Base-by-base conservation (phyloP, 257 asterid genomes). In the Leonotis leonurus region DNA sequence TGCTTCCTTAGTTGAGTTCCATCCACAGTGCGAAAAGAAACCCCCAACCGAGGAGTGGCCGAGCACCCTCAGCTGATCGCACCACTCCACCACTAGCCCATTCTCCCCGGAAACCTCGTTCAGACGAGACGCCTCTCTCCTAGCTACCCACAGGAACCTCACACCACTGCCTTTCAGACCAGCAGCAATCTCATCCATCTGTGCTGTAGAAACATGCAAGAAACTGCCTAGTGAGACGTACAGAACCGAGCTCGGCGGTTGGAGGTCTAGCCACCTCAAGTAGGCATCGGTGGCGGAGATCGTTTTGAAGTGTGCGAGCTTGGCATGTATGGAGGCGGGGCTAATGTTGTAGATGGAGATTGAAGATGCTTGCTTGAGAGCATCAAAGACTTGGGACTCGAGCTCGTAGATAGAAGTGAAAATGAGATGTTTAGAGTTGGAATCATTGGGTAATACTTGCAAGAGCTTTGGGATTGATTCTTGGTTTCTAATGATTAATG, bases 1-100 rank as follows among this genome's bases (percentile, higher is more conserved):
- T 0, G 82, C 80, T 52, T 89, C 97, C 21, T 67, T 79, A 0
- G 89, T 80, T 8, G 89, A 86, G 68, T 84, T 89, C 90, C 96
- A 89, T 22, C 95, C 95, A 17, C 95, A 84, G 5, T 89, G 95
- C 10, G 87, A 65, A 80, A 78, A 78, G 54, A 81, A 88, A 0
- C 95, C 93, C 0, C 94, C 95, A 0, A 84, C 63, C 0, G 83
- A 76, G 26, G 80, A 68, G 49, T 85, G 94, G 17, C 65, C 51
- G 3, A 85, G 69, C 20, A 89, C 90, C 62, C 61, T 40, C 61
- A 73, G 6, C 45, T 89, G 95, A 63, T 83, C 82, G 17, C 88
- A 80, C 93, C 95, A 88, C 3, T 73, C 85, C 46, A 88, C 90
- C 3, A 81, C 57, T 27, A 85, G 6, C 26, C 95, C 95, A 1